phyloP scores from a whole-genome alignment of 2,329 filamentous ascomycete species.

The Ophiostoma fasciatum region DNA sequence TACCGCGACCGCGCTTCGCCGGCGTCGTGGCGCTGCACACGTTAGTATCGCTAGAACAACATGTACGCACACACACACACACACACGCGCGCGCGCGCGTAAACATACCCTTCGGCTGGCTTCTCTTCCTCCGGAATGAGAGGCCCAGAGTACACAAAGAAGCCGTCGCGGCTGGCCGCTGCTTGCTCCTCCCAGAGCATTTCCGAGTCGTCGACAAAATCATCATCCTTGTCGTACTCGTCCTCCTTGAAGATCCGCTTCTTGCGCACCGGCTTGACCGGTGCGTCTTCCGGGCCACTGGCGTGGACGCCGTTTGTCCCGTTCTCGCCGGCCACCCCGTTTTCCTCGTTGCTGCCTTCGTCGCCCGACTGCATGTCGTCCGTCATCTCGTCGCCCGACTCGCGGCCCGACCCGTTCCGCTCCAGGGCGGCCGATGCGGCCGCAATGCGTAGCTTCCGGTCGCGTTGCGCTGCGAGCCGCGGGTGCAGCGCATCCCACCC shows the following conservation, averaged over 20 bases:
- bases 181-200: slow-evolving; percentile 91
- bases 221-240: slow-evolving; percentile 71
- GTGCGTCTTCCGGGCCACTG: slow-evolving; percentile 45
- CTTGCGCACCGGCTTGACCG: slow-evolving; percentile 53
- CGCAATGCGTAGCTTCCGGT: slow-evolving; percentile 75
- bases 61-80: slow-evolving; percentile 8
- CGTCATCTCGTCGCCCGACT: slow-evolving; percentile 71
- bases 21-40: slow-evolving; percentile 48
- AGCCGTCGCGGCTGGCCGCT: slow-evolving; percentile 85
- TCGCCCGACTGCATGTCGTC: slow-evolving; percentile 54
- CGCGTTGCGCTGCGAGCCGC: slow-evolving; percentile 73
- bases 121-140: slow-evolving; percentile 79
- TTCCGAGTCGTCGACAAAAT: slow-evolving; percentile 87
- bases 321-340: slow-evolving; percentile 40
- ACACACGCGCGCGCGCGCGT: no score
- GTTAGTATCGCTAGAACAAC: slow-evolving; percentile 20
- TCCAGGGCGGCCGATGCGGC: slow-evolving; percentile 79
- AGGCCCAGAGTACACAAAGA: slow-evolving; percentile 94
- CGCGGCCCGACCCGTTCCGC: slow-evolving; percentile 51
- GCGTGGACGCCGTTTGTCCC: slow-evolving; percentile 20
- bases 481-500: slow-evolving; percentile 91
- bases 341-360: slow-evolving; percentile 80
- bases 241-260: slow-evolving; percentile 70
- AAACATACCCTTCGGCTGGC: slow-evolving; percentile 36
- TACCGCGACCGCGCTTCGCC: slow-evolving; percentile 50